Base-by-base conservation (phyloP, 2,329 filamentous ascomycete species). In the Fusarium continuum region DNA sequence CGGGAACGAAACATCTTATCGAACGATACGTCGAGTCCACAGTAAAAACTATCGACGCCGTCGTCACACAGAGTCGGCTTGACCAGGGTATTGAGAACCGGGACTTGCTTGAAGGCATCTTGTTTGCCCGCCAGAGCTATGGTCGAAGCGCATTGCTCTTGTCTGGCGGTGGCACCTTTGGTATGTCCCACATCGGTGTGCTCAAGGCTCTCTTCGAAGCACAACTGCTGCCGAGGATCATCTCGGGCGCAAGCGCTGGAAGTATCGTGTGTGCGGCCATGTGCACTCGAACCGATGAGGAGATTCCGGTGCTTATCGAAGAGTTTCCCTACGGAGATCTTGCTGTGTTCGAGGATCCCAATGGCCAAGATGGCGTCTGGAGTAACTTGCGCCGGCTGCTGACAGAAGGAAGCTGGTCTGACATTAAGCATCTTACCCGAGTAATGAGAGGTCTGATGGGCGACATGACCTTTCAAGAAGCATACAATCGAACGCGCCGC, bases 381-480 rank as follows among this genome's bases (percentile, higher is more conserved):
- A 85, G 87, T 45, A 91, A 92, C 67, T 77, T 91, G 8, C 86
- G 87, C 16, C 84, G 92, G 25, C 81, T 96, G 44, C 77, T 96
- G 28, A 96, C 91, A n/a, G 85, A 91, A 68, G 92, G 92, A 1
- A 89, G 88, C 39, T 89, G 94, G 80, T 91, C 93, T 61, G 92
- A 97, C 71, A 96, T 96, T 69, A 85, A 85, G 20, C 88, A 97
- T 74, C 79, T 97, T 43, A 89, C 86, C 3, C 84, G 89, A 40
- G 92, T 96, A 6, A 95, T 98, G 91, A 86, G 87, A 50, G 82
- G 83, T 26, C 80, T 95, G 70, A 83, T 97, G 8, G 93, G 93
- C 31, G 91, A 97, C 69, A 89, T 97, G 70, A 98, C 94, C 0
- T 98, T 98, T 68, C 91, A 94, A 72, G 94, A 98, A 76, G 92